Evolutionary conservation across 805 yeast species (phyloP).

Genomic region (Pichia exigua): DNA sequence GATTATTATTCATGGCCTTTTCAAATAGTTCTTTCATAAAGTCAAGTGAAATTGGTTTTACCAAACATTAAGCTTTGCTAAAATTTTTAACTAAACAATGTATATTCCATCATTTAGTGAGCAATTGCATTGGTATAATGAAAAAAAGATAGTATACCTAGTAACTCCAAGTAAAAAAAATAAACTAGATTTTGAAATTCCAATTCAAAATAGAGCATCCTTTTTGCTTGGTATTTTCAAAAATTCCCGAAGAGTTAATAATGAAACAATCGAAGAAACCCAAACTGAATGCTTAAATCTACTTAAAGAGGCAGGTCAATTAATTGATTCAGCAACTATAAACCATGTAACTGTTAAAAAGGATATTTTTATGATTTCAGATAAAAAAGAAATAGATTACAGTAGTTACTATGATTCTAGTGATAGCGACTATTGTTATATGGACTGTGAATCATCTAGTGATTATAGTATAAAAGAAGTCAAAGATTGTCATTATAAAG

Average conservation of each 20-base stretch:
- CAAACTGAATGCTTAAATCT: not conserved
- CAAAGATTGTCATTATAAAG: not conserved
- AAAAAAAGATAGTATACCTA: slow-evolving; percentile 2
- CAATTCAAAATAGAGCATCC: not conserved
- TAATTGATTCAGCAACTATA: not conserved
- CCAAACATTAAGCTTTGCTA: slow-evolving; percentile 1
- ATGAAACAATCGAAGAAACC: not conserved
- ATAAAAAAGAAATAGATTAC: not conserved
- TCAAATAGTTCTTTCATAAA: too few species aligned
- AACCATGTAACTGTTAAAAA: not conserved
- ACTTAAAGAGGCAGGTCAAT: not conserved
- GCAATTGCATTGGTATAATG: slow-evolving; percentile 7
- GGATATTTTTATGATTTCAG: not conserved
- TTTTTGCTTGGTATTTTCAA: not conserved
- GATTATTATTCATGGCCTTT: not conserved
- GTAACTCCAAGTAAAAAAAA: not conserved
- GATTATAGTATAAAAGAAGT: not conserved
- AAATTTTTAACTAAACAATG: not conserved
- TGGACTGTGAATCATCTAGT: not conserved
- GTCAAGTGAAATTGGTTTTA: too few species aligned
- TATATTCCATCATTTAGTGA: not conserved
- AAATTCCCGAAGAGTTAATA: not conserved
- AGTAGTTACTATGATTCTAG: not conserved
- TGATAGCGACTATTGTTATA: not conserved
- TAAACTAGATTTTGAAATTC: not conserved